Base-by-base conservation (phyloP, 164 flowering plant species). In the Dillenia suffruticosa region DNA sequence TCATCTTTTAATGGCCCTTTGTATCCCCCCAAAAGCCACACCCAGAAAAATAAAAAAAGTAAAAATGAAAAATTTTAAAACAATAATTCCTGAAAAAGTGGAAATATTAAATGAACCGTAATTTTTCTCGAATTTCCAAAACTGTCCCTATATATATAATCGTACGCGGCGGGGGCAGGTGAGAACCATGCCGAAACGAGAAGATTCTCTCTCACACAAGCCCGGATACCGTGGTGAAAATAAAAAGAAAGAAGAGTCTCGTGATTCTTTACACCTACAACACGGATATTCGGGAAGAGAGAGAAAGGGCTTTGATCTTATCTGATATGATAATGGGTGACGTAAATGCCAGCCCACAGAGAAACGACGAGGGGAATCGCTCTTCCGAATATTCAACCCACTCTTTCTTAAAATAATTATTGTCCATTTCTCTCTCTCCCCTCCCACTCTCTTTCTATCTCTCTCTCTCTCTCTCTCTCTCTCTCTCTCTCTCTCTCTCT, bases 331-430 rank as follows among this genome's bases (percentile, higher is more conserved):
- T 4, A 24, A n/a, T 40, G n/a, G 63, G 22, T 74, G 74, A 68
- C 78, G 71, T 74, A 70, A 68, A 14, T 32, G 72, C 74, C 78
- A 74, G 73, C 79, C 63, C 72, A 69, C 57, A 45, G 26, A 48
- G 46, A 51, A 51, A 54, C 61, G 51, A 5, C 40, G 40, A 5
- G 47, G 59, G 68, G 63, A 70, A 68, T 67, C 74, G 53, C 22
- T 9, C 66, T 57, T 26, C 49, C 69, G 84, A 82, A 80, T 80
- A 82, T 82, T 77, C 83, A 82, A 69, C 63, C 19, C 50, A 56
- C 45, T 8, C 9, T 16, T 48, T 47, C 56, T 44, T 46, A 51
- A 10, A 56, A n/a, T 65, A 40, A 52, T 51, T 58, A 64, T 32
- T 19, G 51, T 51, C 12, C 26, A 19, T 9, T 15, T 56, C 50